Percentiles rank a stretch among this genome's conserved stretches.
Evolutionary conservation across 2,329 filamentous ascomycete species (phyloP).

Genomic region (Apiospora koreana): DNA sequence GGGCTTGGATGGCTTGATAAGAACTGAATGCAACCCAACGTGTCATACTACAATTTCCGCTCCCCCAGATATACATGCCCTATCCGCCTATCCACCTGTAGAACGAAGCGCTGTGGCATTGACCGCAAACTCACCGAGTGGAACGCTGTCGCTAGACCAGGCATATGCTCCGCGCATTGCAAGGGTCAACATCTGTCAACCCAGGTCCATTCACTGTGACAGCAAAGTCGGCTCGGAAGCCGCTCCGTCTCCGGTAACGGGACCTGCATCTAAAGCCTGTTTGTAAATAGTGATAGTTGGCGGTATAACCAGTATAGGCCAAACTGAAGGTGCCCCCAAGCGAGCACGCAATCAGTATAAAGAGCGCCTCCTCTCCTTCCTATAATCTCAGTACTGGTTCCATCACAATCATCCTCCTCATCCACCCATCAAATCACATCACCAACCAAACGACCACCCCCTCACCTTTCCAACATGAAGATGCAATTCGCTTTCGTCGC

Average conservation of each 20-base stretch:
- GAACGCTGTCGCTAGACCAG: background rate
- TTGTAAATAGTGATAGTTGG: background rate
- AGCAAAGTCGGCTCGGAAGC: background rate
- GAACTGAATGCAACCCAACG: background rate
- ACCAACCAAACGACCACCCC: background rate
- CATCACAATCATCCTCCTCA: background rate
- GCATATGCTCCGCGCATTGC: background rate
- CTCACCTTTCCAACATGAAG: background rate
- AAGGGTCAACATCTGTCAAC: background rate
- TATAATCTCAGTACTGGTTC: background rate
- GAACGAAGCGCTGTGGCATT: background rate
- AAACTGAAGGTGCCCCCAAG: background rate
- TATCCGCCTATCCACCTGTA: background rate
- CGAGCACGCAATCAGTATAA: background rate
- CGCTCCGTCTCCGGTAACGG: background rate
- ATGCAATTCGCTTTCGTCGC: slow-evolving; percentile 1
- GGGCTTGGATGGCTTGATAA: background rate
- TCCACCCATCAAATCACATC: background rate
- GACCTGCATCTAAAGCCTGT: background rate
- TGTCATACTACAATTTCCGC: background rate
- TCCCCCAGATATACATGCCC: background rate
- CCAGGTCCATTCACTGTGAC: background rate
- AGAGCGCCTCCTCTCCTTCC: background rate
- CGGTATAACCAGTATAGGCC: background rate
- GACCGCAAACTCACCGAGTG: background rate